A percentile compares a stretch with the other conserved stretches of the same genome.
These are phyloP conservation scores for Alternaria atra DNA, from an alignment of 2,329 filamentous ascomycete genomes.

Conservation along the genomic window DNA sequence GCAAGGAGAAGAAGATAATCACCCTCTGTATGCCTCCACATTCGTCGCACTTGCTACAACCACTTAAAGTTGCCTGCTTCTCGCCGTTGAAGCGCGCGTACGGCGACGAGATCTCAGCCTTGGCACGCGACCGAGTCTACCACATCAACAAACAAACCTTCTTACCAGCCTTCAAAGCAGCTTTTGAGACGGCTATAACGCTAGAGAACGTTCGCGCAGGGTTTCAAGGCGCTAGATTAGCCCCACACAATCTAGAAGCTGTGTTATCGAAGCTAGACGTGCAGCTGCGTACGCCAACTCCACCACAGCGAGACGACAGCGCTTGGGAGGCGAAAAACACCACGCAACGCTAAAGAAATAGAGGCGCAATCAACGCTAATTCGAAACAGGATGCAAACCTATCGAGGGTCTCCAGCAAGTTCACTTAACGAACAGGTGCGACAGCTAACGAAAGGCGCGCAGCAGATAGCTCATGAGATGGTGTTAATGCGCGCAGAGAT, in stretches of 20 bases:
- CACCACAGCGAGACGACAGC: background rate
- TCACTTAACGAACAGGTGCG: conserved; percentile 9
- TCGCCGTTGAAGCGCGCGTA: no score
- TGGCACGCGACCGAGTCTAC: background rate
- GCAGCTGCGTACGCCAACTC: conserved; percentile 22
- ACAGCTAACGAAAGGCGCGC: no score
- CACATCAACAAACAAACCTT: conserved; percentile 37
- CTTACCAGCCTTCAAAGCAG: conserved; percentile 37
- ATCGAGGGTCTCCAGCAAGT: conserved; percentile 10
- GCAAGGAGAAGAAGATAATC: conserved; percentile 18
- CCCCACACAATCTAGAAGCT: conserved; percentile 42
- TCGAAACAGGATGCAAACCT: conserved; percentile 8
- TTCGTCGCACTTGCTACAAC: no score
- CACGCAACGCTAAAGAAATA: conserved; percentile 1
- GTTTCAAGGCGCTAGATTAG: conserved; percentile 22
- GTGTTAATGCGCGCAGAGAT: no score
- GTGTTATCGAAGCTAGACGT: conserved; percentile 47
- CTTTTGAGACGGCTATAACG: conserved; percentile 2
- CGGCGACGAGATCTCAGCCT: no score
- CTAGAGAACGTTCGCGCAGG: conserved; percentile 10
- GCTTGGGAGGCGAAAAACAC: conserved; percentile 17
- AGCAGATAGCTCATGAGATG: no score
- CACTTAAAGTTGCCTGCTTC: no score
- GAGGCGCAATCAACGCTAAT: background rate
- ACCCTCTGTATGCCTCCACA: conserved; percentile 29